Conservation (phyloP, 768 basidiomycete genomes). For the Phanerodontia chrysosporium region DNA sequence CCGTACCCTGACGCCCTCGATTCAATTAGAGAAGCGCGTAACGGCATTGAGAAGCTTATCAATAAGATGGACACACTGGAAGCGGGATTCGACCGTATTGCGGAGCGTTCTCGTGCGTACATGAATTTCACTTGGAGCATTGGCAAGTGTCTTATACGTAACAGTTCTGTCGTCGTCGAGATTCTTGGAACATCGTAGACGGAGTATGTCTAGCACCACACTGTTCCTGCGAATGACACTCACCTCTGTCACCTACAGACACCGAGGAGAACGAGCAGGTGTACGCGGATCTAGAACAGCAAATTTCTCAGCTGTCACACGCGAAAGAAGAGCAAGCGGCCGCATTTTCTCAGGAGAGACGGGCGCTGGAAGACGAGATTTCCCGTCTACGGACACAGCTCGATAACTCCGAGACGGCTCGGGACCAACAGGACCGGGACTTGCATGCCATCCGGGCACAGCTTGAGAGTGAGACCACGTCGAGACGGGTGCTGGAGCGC, state of each 20-base stretch:
- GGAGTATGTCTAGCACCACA: slow-evolving; percentile 47
- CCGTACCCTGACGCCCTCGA: slow-evolving; percentile 42
- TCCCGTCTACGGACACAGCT: slow-evolving; percentile 45
- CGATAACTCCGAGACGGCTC: slow-evolving; percentile 36
- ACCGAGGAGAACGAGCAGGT: slow-evolving; percentile 73
- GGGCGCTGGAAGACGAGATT: slow-evolving; percentile 51
- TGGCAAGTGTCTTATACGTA: not conserved
- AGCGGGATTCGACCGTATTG: slow-evolving; percentile 78
- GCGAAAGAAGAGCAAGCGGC: slow-evolving; percentile 54
- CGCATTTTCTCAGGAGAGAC: slow-evolving; percentile 54
- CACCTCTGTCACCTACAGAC: slow-evolving; percentile 35
- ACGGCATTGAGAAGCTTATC: slow-evolving; percentile 63
- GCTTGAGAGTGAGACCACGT: slow-evolving; percentile 57
- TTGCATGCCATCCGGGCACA: slow-evolving; percentile 59
- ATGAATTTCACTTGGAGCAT: not conserved
- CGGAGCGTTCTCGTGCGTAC: slow-evolving; percentile 67
- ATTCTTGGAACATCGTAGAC: slow-evolving; percentile 60
- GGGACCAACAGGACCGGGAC: slow-evolving; percentile 59
- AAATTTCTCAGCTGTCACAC: slow-evolving; percentile 58
- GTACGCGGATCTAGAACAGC: slow-evolving; percentile 67
- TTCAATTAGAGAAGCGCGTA: slow-evolving; percentile 60
- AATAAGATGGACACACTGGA: slow-evolving; percentile 77
- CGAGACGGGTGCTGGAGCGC: slow-evolving; percentile 59
- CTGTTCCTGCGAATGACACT: not conserved
- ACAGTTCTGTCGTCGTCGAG: slow-evolving; percentile 76